These are phyloP conservation scores for Picocystis sp. DNA, from an alignment of 163 green algal genomes.

Conservation along the genomic window DNA sequence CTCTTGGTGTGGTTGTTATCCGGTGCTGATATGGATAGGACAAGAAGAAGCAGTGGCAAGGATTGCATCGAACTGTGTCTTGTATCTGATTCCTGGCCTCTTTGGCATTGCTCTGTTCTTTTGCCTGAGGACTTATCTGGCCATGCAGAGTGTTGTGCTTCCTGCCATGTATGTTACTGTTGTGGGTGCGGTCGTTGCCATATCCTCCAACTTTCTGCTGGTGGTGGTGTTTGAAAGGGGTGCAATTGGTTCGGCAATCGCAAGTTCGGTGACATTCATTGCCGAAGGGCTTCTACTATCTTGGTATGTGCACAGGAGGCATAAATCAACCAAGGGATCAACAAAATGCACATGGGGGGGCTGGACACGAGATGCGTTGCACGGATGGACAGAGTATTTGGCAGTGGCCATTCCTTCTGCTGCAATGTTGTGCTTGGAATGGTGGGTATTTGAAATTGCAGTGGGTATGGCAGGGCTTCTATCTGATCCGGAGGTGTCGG, in stretches of 20 bases:
- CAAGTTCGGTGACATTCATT: conserved; percentile 10
- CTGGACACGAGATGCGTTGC: conserved; percentile 10
- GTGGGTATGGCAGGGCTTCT: conserved; percentile 15
- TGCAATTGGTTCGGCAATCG: conserved; percentile 7
- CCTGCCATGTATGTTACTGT: conserved; percentile 4
- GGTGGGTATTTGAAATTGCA: conserved; percentile 20
- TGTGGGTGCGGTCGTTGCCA: conserved; percentile 4
- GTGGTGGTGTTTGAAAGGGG: conserved; percentile 5
- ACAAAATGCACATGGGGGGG: conserved; percentile 25
- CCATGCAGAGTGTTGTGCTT: conserved; percentile 10
- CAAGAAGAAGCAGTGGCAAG: too few relatives aligned
- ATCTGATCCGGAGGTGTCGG: too few relatives aligned
- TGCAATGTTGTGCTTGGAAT: conserved; percentile 35
- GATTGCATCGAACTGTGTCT: too few relatives aligned
- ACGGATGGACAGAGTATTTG: conserved; percentile 25
- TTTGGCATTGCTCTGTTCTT: conserved; percentile 6
- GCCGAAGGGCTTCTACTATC: conserved; percentile 3
- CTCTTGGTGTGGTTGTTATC: conserved; percentile 7
- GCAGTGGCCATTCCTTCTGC: conserved; percentile 22
- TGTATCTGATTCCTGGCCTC: conserved; percentile 11
- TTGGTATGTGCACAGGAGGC: conserved; percentile 13
- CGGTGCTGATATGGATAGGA: conserved; percentile 2
- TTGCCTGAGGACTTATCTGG: conserved; percentile 8
- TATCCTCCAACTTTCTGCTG: conserved; percentile 15
- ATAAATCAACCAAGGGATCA: not conserved